Evolutionary conservation across 768 basidiomycete species (phyloP), one percentile per base, ranked within the genome.

Genomic region (Xerocomellus dryophilus): DNA sequence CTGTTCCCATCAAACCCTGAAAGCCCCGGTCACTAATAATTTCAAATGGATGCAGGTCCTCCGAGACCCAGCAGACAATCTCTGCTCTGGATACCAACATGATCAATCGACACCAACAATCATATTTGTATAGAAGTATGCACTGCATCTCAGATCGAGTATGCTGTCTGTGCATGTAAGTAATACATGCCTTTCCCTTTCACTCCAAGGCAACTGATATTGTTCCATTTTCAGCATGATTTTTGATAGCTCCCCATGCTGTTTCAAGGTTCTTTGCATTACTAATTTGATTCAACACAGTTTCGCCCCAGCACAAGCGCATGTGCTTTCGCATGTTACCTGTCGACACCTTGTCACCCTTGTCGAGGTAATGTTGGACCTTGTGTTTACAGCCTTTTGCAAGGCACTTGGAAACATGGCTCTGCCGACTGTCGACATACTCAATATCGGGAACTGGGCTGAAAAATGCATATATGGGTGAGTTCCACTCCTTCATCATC

Each of bases 281-380:
- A 5, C 23, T 25, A 25, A 25, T 25, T 25, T 25, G 23, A 3
- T 40, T 31, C 27, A 54, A 17, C 5, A 44, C 4, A 7, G 20
- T 38, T 20, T 45, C 27, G 2, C 54, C 48, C 43, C 54, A 55
- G 25, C 53, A 50, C 1, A 6, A 50, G 0, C 31, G 2, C 2
- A 29, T 18, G 7, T 54, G 43, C 23, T 36, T 50, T 11, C 18
- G 11, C 54, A 55, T 50, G 39, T 47, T 55, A 1, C 53, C 27
- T 0, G 42, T 50, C 15, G 21, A 44, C 2, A 0, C 43, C 11
- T 40, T 50, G 9, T 55, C 31, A 1, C 36, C 31, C 9, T n/a
- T 55, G 31, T 50, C 38, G 6, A 55, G 48, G 31, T 5, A 55
- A 7, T 12, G n/a, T 1, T 4, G 12, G 4, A 25, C 14, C 41